These are phyloP conservation scores for Daedaleopsis nitida DNA, from an alignment of 768 basidiomycete genomes.

Conservation along the genomic window DNA sequence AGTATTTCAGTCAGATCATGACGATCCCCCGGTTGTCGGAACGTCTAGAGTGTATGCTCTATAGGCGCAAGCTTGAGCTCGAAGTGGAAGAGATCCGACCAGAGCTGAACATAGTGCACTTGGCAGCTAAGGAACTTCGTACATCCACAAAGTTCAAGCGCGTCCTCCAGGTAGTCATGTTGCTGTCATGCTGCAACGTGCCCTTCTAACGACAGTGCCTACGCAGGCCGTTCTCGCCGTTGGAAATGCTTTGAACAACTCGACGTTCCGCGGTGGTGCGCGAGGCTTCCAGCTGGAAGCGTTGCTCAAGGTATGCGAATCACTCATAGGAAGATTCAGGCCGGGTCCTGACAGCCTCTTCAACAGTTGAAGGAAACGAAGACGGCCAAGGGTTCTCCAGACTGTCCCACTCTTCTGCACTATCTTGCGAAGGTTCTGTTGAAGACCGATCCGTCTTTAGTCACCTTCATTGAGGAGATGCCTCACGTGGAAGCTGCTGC, in stretches of 20 bases:
- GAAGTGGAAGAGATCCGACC: conserved; percentile 84
- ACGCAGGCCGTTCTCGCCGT: conserved; percentile 67
- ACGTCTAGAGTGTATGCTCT: conserved; percentile 82
- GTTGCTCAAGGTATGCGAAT: conserved; percentile 65
- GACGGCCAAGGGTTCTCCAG: conserved; percentile 63
- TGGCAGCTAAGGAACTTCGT: conserved; percentile 71
- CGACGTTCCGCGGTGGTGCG: conserved; percentile 83
- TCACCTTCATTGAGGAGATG: conserved; percentile 78
- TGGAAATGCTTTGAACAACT: conserved; percentile 82
- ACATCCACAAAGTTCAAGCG: conserved; percentile 65
- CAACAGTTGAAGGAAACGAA: conserved; percentile 82
- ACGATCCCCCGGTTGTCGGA: conserved; percentile 72
- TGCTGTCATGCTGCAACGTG: no score
- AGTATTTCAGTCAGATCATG: conserved; percentile 81
- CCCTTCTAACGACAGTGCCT: neutral
- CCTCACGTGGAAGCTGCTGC: conserved; percentile 84
- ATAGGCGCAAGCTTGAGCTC: conserved; percentile 77
- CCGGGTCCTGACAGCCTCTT: neutral
- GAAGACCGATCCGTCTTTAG: conserved; percentile 62
- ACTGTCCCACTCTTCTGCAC: conserved; percentile 89
- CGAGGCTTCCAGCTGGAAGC: conserved; percentile 84
- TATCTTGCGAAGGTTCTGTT: conserved; percentile 80
- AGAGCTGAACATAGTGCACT: conserved; percentile 72
- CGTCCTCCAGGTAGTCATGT: conserved; percentile 53
- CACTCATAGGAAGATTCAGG: neutral